Evolutionary conservation across 2,329 filamentous ascomycete species (phyloP), one percentile per base, ranked within the genome.

Genomic region (Neurospora crassa): DNA sequence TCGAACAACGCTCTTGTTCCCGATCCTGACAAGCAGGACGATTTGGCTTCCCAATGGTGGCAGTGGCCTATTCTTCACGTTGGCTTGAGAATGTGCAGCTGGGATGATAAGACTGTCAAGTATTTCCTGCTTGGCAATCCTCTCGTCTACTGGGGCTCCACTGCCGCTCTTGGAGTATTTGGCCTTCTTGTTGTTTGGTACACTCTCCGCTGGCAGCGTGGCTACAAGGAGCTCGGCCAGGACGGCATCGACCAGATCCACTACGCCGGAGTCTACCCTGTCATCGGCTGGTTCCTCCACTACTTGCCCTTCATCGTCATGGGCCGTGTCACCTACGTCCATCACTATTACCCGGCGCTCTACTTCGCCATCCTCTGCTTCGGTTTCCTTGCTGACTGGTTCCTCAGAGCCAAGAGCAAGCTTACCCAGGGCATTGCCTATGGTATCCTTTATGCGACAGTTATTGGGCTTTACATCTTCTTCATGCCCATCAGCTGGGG

Each of bases 111-210:
- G 77, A 94, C 93, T 75, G 90, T 97, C 84, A 99, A 99, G 82
- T 99, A 99, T 84, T 99, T 97, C 87, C 90, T 99, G 37, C 92
- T 99, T 67, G 96, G 96, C 73, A 99, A 99, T 83, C 96, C 96
- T 6, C 84, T 96, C 70, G 91, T 98, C 71, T 99, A 99, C 86
- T 98, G 94, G 96, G 93, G 90, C 74, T 94, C 92, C 69, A 98
- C 95, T 6, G 89, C 89, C 43, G 90, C 91, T 69, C 87, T 99
- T 7, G 91, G 87, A 70, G 79, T 92, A 70, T 90, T 97, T 76
- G 90, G 85, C 34, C 81, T 92, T 16, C 83, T 97, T 68, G 85
- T 96, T 29, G 81, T 86, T 24, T 98, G 92, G 91, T 97, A 99
- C 81, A 83, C 93, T 68, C 83, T 99, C 76, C 91, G 96, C 80